Evolutionary conservation across 1,284 basidiomycete species (phyloP), one percentile per base, ranked within the genome.

Genomic region (Flammula alnicola): DNA sequence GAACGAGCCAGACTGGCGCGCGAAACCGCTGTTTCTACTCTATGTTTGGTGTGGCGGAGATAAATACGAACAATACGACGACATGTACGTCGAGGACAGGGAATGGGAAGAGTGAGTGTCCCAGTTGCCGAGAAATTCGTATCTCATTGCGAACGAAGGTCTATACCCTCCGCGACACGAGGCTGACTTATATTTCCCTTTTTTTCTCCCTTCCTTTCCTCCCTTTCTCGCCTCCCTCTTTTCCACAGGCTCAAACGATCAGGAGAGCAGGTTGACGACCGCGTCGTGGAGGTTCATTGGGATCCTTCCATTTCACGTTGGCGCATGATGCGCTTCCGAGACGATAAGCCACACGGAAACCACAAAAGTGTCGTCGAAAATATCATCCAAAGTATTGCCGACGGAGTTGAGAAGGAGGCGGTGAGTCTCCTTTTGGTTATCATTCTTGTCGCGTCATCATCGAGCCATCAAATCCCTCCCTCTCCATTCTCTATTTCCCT

Each of bases 211-310:
- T n/a, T n/a, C n/a, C n/a, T n/a, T n/a, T n/a, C n/a, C n/a, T n/a
- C n/a, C n/a, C n/a, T n/a, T n/a, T n/a, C 20, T 47, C 29, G 22
- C 30, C 32, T 42, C 54, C n/a, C 37, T 23, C 38, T 43, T 14
- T 41, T 27, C 25, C 46, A 0, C 64, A 97, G 95, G 58, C 80
- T 95, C 78, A 98, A 98, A 64, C 70, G 75, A 3, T 83, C 84
- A 0, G 86, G 87, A 4, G 90, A 95, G 63, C 95, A 99, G 66
- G 79, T 88, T 54, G 95, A 99, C 65, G 95, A 98, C 64, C 83
- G 95, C 6, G 83, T 99, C 41, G 90, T 98, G 22, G 97, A 99
- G 67, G 94, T 95, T 17, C 83, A 85, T 50, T 99, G 97, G 96
- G 89, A 96, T 61, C 55, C 76, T 6, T 65, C 68, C 5, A 58